Evolutionary conservation across 495 filamentous ascomycete genomes (phyloP), one percentile per base, ranked within the genome.

Genomic region (Hypomontagnella submonticulosa): DNA sequence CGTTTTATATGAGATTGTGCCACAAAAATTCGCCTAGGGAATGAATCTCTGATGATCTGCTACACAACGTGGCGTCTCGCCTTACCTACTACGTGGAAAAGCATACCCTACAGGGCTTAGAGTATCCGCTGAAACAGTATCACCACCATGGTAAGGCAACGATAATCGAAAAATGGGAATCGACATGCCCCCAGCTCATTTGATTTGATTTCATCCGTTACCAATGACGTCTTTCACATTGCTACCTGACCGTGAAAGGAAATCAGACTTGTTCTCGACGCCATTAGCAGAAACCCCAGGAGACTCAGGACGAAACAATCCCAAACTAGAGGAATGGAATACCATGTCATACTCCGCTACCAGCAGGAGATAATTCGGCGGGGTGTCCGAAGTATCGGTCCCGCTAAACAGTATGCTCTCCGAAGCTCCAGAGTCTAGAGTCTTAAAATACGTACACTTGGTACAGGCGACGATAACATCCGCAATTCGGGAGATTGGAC

Each of bases 401-500:
- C 38, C 57, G 57, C 57, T 16, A 38, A 16, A 37, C 40, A 9
- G 18, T 48, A 16, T 30, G 46, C 34, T 63, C 52, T 48, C 58
- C 53, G 53, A 58, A 20, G 47, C 58, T 61, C 63, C 47, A 67
- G 63, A 67, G 57, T 57, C 63, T 53, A 67, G 63, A 67, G 57
- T 57, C 41, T 20, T 32, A 40, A 23, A 15, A n/a, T 34, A 40
- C 48, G 32, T 50, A 42, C 15, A 41, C 12, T 27, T 15, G 3
- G 20, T 40, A 57, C n/a, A 23, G 23, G 16, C 34, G 27, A 27
- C 13, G 27, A 41, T 19, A 37, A 56, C 16, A 13, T 33, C 49
- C 30, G 42, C 33, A 42, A 23, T 47, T 57, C 50, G 51, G 46
- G 64, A 57, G 57, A 54, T 67, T 61, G 30, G 50, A 67, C n/a